phyloP scores from a whole-genome alignment of 2,329 filamentous ascomycete genomes.

The Pestalotiopsis sp. region DNA sequence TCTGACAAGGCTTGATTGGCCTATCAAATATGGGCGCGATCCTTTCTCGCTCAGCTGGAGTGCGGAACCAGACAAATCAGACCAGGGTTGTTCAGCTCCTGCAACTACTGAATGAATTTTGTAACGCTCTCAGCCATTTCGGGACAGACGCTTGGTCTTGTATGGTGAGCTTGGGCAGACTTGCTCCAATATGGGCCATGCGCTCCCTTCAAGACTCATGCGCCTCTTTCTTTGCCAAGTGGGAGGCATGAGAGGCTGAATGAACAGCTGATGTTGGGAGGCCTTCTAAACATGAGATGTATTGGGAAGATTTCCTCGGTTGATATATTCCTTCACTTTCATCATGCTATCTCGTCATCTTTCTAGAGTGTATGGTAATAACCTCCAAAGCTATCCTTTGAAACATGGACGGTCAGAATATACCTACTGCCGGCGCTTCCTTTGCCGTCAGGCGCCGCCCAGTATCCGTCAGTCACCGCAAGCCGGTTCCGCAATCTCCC shows the following conservation, averaged over 20 bases:
- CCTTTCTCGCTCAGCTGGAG: neutral
- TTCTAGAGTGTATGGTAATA: neutral
- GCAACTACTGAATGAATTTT: neutral
- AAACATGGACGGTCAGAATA: neutral
- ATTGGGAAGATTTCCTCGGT: neutral
- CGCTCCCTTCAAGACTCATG: neutral
- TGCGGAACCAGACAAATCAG: neutral
- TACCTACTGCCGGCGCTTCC: neutral
- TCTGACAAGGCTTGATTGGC: neutral
- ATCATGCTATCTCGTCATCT: neutral
- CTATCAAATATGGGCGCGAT: neutral
- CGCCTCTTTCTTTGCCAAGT: neutral
- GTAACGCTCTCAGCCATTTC: neutral
- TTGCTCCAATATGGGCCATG: neutral
- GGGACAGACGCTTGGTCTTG: neutral
- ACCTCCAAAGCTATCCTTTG: neutral
- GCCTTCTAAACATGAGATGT: neutral
- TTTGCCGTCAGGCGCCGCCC: neutral
- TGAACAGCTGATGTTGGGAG: neutral
- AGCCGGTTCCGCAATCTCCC: neutral
- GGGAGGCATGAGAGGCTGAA: neutral
- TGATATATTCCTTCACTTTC: neutral
- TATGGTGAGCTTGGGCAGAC: neutral
- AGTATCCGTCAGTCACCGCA: neutral
- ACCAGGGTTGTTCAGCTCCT: conserved; percentile 4